Evolutionary conservation across 106 monocot genomes (phyloP).

Genomic region (Triglochin maritima): DNA sequence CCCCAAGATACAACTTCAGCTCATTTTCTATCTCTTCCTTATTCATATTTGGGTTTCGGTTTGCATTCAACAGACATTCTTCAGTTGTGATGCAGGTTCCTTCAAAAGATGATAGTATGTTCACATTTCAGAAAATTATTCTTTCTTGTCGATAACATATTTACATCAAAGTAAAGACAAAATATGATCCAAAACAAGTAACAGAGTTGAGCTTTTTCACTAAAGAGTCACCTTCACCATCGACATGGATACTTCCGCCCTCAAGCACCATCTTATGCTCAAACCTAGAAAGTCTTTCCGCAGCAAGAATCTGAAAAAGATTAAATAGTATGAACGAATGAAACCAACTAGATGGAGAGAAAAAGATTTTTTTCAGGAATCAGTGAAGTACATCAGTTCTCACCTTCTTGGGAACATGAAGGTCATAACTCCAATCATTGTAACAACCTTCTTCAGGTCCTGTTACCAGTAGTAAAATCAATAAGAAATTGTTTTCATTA

Average conservation of each 20-base stretch:
- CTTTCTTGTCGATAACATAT: neutral
- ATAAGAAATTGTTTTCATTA: neutral
- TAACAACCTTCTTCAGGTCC: conserved; percentile 74
- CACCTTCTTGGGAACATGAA: conserved; percentile 75
- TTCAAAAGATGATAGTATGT: conserved; percentile 12
- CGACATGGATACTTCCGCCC: conserved; percentile 98
- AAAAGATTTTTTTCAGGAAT: neutral
- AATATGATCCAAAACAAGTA: neutral
- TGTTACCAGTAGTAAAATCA: conserved; percentile 11
- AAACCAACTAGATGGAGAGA: conserved; percentile 1
- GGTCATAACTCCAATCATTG: conserved; percentile 84
- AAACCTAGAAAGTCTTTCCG: conserved; percentile 70
- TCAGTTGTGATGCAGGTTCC: conserved; percentile 97
- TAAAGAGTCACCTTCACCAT: conserved; percentile 63
- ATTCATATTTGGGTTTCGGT: conserved; percentile 82
- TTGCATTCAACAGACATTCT: conserved; percentile 86
- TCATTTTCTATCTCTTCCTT: conserved; percentile 84
- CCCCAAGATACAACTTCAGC: conserved; percentile 70
- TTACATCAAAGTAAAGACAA: neutral
- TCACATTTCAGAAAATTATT: neutral
- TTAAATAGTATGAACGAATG: neutral
- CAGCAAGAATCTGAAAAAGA: conserved; percentile 45
- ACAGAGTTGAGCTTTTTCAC: neutral
- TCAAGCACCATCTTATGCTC: conserved; percentile 78
- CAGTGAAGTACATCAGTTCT: neutral